These are phyloP conservation scores for Yarrowia hollandica DNA, from an alignment of 805 yeast species.

Conservation along the genomic window DNA sequence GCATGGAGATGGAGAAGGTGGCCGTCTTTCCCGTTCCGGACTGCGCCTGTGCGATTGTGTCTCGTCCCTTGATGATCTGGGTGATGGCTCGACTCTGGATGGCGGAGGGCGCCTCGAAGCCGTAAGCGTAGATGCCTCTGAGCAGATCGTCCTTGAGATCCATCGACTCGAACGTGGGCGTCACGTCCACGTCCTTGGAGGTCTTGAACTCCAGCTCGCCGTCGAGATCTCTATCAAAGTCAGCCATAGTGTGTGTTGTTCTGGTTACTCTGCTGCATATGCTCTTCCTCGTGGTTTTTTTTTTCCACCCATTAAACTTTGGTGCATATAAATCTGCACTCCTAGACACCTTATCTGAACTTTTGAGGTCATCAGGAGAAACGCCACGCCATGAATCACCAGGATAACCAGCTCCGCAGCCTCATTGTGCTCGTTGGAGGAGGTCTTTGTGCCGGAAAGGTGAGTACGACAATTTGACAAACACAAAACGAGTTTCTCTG, in stretches of 20 bases:
- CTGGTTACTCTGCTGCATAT: too few species aligned
- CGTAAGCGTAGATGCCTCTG: conserved; percentile 77
- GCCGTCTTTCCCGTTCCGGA: conserved; percentile 94
- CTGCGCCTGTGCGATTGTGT: conserved; percentile 80
- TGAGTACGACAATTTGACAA: conserved; percentile 33
- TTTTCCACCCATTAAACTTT: conserved; percentile 5
- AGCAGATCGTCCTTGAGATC: conserved; percentile 67
- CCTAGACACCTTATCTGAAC: conserved; percentile 14
- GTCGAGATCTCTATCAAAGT: conserved; percentile 26
- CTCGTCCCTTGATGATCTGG: conserved; percentile 74
- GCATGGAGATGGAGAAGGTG: conserved; percentile 69
- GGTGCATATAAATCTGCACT: conserved; percentile 21
- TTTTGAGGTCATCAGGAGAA: not conserved
- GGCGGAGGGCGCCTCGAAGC: conserved; percentile 79
- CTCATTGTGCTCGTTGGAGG: conserved; percentile 56
- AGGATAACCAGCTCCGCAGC: conserved; percentile 14
- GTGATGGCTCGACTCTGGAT: conserved; percentile 79
- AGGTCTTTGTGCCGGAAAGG: conserved; percentile 61
- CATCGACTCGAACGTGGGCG: conserved; percentile 66
- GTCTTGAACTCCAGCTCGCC: conserved; percentile 28
- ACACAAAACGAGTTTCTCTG: not conserved
- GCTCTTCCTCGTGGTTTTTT: too few species aligned
- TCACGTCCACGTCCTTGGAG: conserved; percentile 89
- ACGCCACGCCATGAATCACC: not conserved
- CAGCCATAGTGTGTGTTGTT: not conserved